Conservation (phyloP, 2,329 filamentous ascomycete genomes). For the Nemania serpens region DNA sequence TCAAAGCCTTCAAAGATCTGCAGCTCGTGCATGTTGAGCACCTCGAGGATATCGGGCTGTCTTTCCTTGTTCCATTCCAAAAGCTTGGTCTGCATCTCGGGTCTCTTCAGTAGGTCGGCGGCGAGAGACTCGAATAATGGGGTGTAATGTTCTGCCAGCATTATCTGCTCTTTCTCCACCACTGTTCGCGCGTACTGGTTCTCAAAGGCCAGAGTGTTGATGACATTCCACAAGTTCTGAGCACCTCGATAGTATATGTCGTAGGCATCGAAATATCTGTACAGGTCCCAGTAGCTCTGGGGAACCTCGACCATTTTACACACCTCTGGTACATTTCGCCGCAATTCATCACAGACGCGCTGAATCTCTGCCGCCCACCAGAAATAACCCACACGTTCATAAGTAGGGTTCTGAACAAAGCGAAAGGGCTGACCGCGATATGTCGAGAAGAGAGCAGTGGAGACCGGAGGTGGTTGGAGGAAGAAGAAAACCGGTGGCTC, state of each 20-base stretch:
- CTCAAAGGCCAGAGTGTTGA: constrained; percentile 48
- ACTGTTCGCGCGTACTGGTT: constrained; percentile 40
- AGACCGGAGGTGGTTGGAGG: constrained; percentile 7
- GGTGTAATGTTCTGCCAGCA: neutral
- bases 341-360: constrained; percentile 27
- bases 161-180: constrained; percentile 6
- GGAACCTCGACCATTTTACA: constrained; percentile 26
- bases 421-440: constrained; percentile 40
- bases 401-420: constrained; percentile 36
- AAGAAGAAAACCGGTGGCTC: constrained; percentile 35
- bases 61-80: constrained; percentile 24
- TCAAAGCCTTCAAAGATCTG: constrained; percentile 23
- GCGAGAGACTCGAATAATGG: constrained; percentile 30
- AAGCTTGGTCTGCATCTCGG: constrained; percentile 24
- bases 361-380: constrained; percentile 48
- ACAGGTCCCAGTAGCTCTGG: constrained; percentile 48
- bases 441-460: constrained; percentile 49
- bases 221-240: constrained; percentile 54
- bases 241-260: constrained; percentile 55
- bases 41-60: constrained; percentile 25
- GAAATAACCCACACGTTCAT: constrained; percentile 40
- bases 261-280: constrained; percentile 52
- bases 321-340: constrained; percentile 13
- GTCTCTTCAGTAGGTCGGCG: constrained; percentile 18
- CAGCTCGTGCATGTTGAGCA: constrained; percentile 28